Percentiles rank a stretch among this genome's conserved stretches.
phyloP scores from a whole-genome alignment of 352 stramenopile species.

The Globisporangium iwayamae region DNA sequence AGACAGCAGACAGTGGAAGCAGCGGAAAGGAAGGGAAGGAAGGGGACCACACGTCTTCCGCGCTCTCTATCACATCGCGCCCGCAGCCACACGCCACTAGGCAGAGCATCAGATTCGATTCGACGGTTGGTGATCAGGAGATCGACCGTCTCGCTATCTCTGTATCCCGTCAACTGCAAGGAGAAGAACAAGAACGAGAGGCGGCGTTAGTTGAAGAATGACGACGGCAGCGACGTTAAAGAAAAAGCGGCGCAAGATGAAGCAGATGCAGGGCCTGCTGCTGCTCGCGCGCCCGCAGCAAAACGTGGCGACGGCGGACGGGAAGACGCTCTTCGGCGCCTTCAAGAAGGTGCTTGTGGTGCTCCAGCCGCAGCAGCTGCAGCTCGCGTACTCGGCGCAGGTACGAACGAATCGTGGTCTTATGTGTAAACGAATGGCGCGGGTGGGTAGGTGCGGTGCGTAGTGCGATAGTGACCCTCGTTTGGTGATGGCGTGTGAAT shows the following conservation, averaged over 20 bases:
- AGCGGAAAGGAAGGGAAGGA: neutral
- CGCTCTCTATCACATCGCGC: neutral
- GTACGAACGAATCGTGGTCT: slow-evolving; percentile 11
- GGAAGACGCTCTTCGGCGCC: slow-evolving; percentile 12
- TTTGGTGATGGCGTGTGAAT: no score
- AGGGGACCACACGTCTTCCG: neutral
- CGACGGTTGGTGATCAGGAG: neutral
- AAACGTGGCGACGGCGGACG: neutral
- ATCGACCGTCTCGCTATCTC: neutral
- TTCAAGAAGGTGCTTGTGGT: slow-evolving; percentile 51
- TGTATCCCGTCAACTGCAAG: no score
- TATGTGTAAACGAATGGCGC: neutral
- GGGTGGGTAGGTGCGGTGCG: neutral
- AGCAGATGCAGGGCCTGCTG: slow-evolving; percentile 79
- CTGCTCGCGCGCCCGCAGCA: slow-evolving; percentile 46
- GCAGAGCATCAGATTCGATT: neutral
- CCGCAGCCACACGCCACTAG: neutral
- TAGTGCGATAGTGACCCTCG: neutral
- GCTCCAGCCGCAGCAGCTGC: slow-evolving; percentile 63
- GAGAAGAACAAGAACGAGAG: neutral
- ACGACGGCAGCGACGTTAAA: slow-evolving; percentile 32
- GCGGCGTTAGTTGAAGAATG: slow-evolving; percentile 14
- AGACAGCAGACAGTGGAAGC: neutral
- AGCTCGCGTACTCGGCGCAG: slow-evolving; percentile 64
- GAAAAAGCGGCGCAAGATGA: slow-evolving; percentile 60